Evolutionary conservation across 768 basidiomycete species (phyloP).

Genomic region (Termitomyces sp.): DNA sequence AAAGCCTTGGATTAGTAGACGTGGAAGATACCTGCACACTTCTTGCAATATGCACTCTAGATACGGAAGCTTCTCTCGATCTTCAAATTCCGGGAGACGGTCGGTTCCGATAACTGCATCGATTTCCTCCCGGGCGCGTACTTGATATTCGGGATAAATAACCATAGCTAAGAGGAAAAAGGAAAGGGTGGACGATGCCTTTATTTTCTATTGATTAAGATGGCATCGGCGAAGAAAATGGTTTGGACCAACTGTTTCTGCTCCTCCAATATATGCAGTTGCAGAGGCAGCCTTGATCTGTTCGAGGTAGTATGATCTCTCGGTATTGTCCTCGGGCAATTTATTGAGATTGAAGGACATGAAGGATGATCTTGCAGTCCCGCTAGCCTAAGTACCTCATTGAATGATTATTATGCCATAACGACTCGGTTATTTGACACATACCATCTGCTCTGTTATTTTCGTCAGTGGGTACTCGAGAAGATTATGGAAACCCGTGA

Average conservation of each 20-base stretch:
- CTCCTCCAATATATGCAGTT: constrained; percentile 23
- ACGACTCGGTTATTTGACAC: background rate
- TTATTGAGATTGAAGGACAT: background rate
- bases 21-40: constrained; percentile 1
- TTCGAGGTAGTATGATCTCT: background rate
- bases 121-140: constrained; percentile 35
- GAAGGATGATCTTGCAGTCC: background rate
- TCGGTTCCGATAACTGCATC: constrained; percentile 31
- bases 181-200: constrained; percentile 19
- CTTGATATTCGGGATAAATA: constrained; percentile 29
- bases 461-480: background rate
- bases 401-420: background rate
- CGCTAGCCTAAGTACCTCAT: background rate
- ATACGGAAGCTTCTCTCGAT: constrained; percentile 29
- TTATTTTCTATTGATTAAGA: too few species aligned
- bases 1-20: background rate
- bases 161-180: constrained; percentile 37
- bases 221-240: background rate
- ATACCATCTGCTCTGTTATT: constrained; percentile 28
- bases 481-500: background rate
- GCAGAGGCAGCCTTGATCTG: constrained; percentile 16
- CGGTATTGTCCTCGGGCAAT: background rate
- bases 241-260: constrained; percentile 27
- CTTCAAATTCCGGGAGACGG: constrained; percentile 31
- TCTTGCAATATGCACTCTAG: constrained; percentile 30